A percentile compares a stretch with the other conserved stretches of the same genome.
phyloP scores from a whole-genome alignment of 371 early-diverging fungal genomes.

The Capillidium heterosporum region DNA sequence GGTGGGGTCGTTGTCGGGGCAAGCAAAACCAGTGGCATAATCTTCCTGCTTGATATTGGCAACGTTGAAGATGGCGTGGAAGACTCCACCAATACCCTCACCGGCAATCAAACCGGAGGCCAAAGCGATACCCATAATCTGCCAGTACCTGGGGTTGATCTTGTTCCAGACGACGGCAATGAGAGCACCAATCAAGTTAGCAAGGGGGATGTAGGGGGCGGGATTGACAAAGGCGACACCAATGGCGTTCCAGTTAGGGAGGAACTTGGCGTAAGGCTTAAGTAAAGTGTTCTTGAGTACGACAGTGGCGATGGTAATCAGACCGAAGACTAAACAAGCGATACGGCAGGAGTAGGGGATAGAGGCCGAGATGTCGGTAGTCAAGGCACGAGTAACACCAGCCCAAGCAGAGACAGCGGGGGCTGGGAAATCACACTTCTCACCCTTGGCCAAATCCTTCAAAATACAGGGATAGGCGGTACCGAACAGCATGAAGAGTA shows the following conservation, averaged over 20 bases:
- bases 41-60: background rate
- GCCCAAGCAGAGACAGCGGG: conserved; percentile 48
- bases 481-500: conserved; percentile 38
- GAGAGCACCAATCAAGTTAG: conserved; percentile 40
- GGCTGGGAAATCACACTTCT: conserved; percentile 28
- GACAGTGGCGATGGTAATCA: conserved; percentile 26
- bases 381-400: conserved; percentile 31
- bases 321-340: conserved; percentile 20
- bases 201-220: conserved; percentile 27
- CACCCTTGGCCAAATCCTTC: conserved; percentile 8
- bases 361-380: conserved; percentile 14
- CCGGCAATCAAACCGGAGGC: conserved; percentile 58
- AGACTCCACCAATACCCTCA: conserved; percentile 46
- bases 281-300: conserved; percentile 29
- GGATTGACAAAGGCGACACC: conserved; percentile 52
- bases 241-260: conserved; percentile 41
- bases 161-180: conserved; percentile 31
- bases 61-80: conserved; percentile 35
- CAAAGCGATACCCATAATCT: conserved; percentile 31
- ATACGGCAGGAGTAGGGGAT: conserved; percentile 12
- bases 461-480: conserved; percentile 38
- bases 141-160: conserved; percentile 15
- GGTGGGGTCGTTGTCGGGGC: background rate
- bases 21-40: background rate
- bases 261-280: conserved; percentile 23